Base-by-base conservation (phyloP, 331 rosid genomes). In the Malus hybrid region DNA sequence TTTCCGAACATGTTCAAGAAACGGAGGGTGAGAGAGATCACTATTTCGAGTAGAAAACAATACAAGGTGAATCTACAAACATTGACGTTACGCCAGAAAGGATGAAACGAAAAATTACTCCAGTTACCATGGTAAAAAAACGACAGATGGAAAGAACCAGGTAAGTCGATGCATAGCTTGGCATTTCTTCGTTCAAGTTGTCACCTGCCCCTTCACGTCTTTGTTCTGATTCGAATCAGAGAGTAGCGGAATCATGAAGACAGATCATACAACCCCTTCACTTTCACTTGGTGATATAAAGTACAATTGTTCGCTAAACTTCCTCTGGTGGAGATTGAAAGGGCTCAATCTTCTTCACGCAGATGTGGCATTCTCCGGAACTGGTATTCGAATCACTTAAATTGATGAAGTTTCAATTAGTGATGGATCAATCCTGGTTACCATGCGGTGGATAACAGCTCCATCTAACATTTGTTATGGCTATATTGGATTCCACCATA, bases 341-440 rank as follows among this genome's bases (percentile, higher is more conserved):
- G 52, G 73, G 55, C 60, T 18, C 57, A 36, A 24, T 39, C 42
- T 59, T 76, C 11, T 57, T 67, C 29, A 59, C 29, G 64, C 64
- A 24, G 73, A 50, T 74, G 64, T 3, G 20, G 29, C 59, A 57
- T 16, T 61, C 18, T 11, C 28, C 61, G 20, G 33, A 63, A 46
- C 70, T 3, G 29, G 10, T 3, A 73, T 27, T 52, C 14, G 62
- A 46, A 63, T 46, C 70, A 74, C 16, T 48, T 63, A 1, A 64
- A 31, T 14, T 10, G 73, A 70, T 15, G 76, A 55, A 31, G 54
- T 63, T 56, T 31, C 69, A 52, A 34, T 76, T 31, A 74, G 73
- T 27, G 74, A 67, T 29, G 20, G 80, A 56, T 71, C 66, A 75
- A 79, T 67, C 84, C 72, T 52, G 69, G 81, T 31, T 73, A 59